Base-by-base conservation (phyloP, 768 basidiomycete genomes). In the Leccinum arenicola region DNA sequence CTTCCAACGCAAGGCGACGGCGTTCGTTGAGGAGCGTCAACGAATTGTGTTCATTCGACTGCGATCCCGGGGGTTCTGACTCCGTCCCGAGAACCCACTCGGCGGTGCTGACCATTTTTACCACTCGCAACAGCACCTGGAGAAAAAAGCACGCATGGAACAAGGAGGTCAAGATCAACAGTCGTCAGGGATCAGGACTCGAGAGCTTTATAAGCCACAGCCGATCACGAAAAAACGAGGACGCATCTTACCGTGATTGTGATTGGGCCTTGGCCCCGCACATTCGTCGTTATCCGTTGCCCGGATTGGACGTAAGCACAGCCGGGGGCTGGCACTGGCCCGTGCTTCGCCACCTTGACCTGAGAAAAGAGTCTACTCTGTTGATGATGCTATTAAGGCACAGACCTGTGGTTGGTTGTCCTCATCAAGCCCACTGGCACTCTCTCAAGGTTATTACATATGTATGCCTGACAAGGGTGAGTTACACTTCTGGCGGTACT, bases 1-100 rank as follows among this genome's bases (percentile, higher is more conserved):
- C 89, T 29, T 85, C 82, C 57, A 97, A 79, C 55, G 93, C 91
- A 50, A 83, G 83, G 35, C 88, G 81, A 60, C 94, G 85, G 50
- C 83, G 83, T 68, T 89, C 84, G 65, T 89, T 86, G 35, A 91
- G 80, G 27, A 64, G 69, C 9, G 38, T 36, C 8, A 70, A 52
- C 19, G 58, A 47, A n/a, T 50, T 27, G 19, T 33, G 27, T 7
- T 33, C 52, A 23, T 53, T 45, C 54, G 52, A 29, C 12, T 8
- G 57, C 25, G 56, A 52, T 17, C 15, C 33, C 31, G 4, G 47
- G 52, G 45, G 33, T 19, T 31, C 45, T 27, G 56, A 55, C 55
- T 12, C 14, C 10, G 31, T 40, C 35, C 54, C 63, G 43, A 36
- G 27, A 40, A 40, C 38, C 49, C 50, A 40, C 40, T 49, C 56